Base-by-base conservation (phyloP, 1,284 basidiomycete genomes). In the Spongispora temasekensis region DNA sequence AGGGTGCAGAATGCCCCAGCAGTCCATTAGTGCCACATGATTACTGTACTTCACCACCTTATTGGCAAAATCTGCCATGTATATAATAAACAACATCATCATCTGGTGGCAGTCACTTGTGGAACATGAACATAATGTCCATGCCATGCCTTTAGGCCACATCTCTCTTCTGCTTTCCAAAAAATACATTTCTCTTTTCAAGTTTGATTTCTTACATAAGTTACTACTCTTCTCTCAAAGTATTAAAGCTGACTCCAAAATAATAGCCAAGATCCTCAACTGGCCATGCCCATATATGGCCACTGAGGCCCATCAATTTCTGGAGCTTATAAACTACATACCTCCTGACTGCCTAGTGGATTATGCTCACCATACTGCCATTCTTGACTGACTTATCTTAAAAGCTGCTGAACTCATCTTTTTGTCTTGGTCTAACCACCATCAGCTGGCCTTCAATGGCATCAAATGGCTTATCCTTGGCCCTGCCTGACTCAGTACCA, bases 291-390 rank as follows among this genome's bases (percentile, higher is more conserved):
- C 57, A 35, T 12, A 17, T 7, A 0, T 17, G 0, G 62, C 75
- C 0, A 68, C 62, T 0, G 70, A 79, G 15, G 72, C 79, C 0
- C 60, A 65, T 0, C 56, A 69, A 0, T 82, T 81, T 61, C 60
- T 83, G 0, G 79, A 79, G 0, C 63, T 81, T 0, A 71, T 77
- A 0, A 58, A 73, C 0, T 83, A 78, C 55, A n/a, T n/a, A n/a
- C 59, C 81, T 6, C 63, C 68, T 0, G 52, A 64, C 2, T 80
- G 77, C 6, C 10, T 59, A 0, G 30, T 37, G 0, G 8, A 59
- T 3, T 4, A 44, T 3, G 31, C 37, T 0, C 10, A 44, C 1
- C 30, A 21, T 13, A 55, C 27, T 2, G 6, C 5, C 2, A 28
- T 48, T 7, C 25, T 48, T 3, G 27, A 21, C 9, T 25, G 23